Evolutionary conservation across 1,284 basidiomycete genomes (phyloP).

Genomic region (Puccinia coronata): DNA sequence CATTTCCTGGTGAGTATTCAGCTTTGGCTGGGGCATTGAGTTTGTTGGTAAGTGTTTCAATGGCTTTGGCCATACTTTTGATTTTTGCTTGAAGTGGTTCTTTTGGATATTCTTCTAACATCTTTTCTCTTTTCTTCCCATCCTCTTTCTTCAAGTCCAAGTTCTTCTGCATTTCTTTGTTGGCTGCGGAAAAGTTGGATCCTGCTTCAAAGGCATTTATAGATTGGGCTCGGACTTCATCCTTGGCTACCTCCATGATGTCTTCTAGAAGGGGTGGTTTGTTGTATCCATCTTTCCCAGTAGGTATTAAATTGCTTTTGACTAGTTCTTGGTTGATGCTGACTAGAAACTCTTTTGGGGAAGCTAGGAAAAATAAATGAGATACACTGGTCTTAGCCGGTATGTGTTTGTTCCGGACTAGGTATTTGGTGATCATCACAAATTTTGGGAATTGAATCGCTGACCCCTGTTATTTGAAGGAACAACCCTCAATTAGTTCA

Average conservation of each 20-base stretch:
- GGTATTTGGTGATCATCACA: too few relatives aligned
- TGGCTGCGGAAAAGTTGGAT: not conserved
- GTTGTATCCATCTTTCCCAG: conserved; percentile 2
- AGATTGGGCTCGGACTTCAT: not conserved
- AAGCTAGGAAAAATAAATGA: not conserved
- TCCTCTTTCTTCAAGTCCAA: not conserved
- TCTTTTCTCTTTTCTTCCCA: not conserved
- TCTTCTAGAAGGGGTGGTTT: not conserved
- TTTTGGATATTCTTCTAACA: not conserved
- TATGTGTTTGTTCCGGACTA: too few relatives aligned
- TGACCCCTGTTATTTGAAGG: too few relatives aligned
- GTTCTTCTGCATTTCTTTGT: not conserved
- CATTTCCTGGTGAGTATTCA: not conserved
- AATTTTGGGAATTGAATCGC: too few relatives aligned
- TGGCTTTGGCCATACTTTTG: not conserved
- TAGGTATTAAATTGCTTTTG: not conserved
- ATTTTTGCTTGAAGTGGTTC: not conserved
- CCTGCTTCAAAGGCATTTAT: not conserved
- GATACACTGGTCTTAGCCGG: too few relatives aligned
- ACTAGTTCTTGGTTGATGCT: not conserved
- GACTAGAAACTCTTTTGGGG: not conserved
- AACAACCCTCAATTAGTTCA: too few relatives aligned
- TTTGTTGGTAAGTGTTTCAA: not conserved
- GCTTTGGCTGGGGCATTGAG: not conserved
- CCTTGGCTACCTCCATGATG: not conserved